phyloP scores from a whole-genome alignment of 345 rosid species.

The Salix exigua region DNA sequence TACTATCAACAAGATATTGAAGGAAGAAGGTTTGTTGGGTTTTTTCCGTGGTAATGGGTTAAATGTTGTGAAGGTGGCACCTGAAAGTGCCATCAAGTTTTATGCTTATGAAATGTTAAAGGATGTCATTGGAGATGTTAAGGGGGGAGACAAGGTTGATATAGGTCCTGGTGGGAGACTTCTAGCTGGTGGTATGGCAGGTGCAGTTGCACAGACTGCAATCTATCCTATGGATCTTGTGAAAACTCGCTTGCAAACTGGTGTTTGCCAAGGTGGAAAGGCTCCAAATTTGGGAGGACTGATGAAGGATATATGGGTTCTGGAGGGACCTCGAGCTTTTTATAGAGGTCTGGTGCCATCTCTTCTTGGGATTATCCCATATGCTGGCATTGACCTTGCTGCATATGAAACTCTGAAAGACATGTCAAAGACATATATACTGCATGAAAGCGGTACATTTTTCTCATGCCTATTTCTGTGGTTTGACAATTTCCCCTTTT shows the following conservation, averaged over 20 bases:
- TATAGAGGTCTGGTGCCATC: constrained; percentile 85
- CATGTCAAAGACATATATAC: constrained; percentile 68
- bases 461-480: constrained; percentile 6
- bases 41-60: constrained; percentile 83
- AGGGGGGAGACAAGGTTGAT: constrained; percentile 50
- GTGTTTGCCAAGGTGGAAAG: constrained; percentile 55
- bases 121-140: constrained; percentile 43
- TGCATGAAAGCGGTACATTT: constrained; percentile 54
- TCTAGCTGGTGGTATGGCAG: constrained; percentile 83
- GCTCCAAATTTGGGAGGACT: constrained; percentile 54
- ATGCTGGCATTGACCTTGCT: constrained; percentile 94
- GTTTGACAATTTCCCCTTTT: background rate
- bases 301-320: constrained; percentile 67
- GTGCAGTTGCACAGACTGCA: constrained; percentile 86
- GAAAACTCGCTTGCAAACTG: constrained; percentile 86
- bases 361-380: constrained; percentile 84
- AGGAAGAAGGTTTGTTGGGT: constrained; percentile 51
- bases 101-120: constrained; percentile 73
- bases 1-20: constrained; percentile 63
- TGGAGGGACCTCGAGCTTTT: constrained; percentile 84
- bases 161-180: constrained; percentile 64
- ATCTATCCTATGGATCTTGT: constrained; percentile 91
- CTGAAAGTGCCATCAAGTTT: constrained; percentile 88
- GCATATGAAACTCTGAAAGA: constrained; percentile 85
- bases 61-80: constrained; percentile 84